Evolutionary conservation across 1,284 basidiomycete genomes (phyloP).

Genomic region (Trichosporon sp.): DNA sequence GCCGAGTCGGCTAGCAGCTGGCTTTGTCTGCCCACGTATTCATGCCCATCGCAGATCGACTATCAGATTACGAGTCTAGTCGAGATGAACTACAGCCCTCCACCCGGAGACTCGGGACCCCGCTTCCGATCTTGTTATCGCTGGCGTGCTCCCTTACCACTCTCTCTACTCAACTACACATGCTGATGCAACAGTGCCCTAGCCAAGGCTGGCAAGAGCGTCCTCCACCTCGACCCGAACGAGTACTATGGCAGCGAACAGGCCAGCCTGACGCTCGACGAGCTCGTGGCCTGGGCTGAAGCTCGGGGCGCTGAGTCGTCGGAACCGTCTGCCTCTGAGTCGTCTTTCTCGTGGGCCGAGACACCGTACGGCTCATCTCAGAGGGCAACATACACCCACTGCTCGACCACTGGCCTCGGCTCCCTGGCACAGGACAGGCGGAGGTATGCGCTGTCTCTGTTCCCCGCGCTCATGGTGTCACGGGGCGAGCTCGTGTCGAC

Average conservation of each 20-base stretch:
- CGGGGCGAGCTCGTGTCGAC: constrained; percentile 77
- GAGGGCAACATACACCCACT: not conserved
- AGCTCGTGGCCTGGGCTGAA: constrained; percentile 68
- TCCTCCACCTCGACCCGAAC: constrained; percentile 84
- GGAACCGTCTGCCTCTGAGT: not conserved
- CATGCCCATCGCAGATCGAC: not conserved
- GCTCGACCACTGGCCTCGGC: not conserved
- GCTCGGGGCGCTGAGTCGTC: constrained; percentile 5
- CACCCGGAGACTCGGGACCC: constrained; percentile 10
- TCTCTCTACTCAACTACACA: not conserved
- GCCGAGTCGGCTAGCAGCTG: constrained; percentile 12
- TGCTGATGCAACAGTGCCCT: constrained; percentile 65
- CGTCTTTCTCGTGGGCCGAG: not conserved
- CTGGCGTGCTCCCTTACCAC: not conserved
- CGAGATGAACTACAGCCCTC: not conserved
- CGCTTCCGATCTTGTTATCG: constrained; percentile 13
- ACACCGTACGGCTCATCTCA: not conserved
- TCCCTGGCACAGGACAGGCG: constrained; percentile 63
- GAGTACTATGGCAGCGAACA: constrained; percentile 82
- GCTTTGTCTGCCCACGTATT: not conserved
- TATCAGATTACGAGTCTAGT: constrained; percentile 6
- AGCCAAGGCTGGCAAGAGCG: constrained; percentile 79
- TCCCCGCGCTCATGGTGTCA: constrained; percentile 79
- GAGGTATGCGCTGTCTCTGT: constrained; percentile 82
- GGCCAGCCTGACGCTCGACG: constrained; percentile 78